Evolutionary conservation across 768 basidiomycete species (phyloP), one percentile per base, ranked within the genome.

Genomic region (Boletus sp.): DNA sequence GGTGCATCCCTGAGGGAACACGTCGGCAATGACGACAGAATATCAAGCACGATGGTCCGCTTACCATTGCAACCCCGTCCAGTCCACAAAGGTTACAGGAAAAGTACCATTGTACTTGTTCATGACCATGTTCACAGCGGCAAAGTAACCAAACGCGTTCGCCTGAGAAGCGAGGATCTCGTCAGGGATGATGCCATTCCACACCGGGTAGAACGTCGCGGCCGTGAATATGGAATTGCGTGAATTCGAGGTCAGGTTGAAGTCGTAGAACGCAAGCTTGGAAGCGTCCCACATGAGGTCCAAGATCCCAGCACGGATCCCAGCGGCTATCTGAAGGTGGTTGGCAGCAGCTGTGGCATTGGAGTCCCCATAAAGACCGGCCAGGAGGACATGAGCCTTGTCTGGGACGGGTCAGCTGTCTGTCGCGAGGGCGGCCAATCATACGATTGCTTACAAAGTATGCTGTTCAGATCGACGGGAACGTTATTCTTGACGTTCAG

Each of bases 251-350:
- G 82, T 85, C 38, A 87, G 69, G 68, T 93, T 91, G 72, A 88
- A 97, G 70, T 96, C 94, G 63, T 95, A 95, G 72, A 95, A 96
- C 0, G 87, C 87, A n/a, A 92, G 75, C 75, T 88, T 90, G 8
- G 75, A 71, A 0, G 83, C 59, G 65, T 96, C 89, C 93, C 94
- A 97, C 71, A 83, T 76, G 9, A 97, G 80, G 67, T 98, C 95
- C 34, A 97, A 74, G 55, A 97, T 83, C 1, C 85, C 93, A 21
- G 72, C 76, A 53, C 82, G 81, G 40, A 92, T 72, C 8, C 73
- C 70, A 0, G 77, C 69, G 0, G 93, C 91, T 3, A 79, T 76
- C 23, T 75, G 61, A 17, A 69, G 74, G 63, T 94, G 91, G 27
- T 71, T 67, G 3, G 72, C 63, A 0, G 77, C 78, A 5, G 77